Conservation (phyloP, 768 basidiomycete species). For the Clitopilus hobsonii region DNA sequence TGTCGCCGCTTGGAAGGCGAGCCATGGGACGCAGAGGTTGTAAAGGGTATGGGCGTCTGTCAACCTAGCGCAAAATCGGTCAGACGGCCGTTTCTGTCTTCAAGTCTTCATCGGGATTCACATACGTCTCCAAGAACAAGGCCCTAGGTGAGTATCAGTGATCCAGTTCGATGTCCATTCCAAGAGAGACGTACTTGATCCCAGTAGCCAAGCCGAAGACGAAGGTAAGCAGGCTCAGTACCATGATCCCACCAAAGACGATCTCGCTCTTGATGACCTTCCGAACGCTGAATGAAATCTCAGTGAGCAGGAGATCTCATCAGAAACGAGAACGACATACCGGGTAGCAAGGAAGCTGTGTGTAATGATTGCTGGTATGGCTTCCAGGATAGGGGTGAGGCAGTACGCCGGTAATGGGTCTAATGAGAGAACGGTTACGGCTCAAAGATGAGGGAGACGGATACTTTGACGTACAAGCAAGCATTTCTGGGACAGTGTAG, state of each 20-base stretch:
- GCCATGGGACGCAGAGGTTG: not conserved
- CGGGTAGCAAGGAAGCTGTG: not conserved
- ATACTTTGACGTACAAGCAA: not conserved
- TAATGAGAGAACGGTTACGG: not conserved
- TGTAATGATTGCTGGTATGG: not conserved
- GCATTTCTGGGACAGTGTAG: not conserved
- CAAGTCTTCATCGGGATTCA: too few species aligned
- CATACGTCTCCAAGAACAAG: too few species aligned
- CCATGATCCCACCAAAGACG: not conserved
- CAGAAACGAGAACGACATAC: not conserved
- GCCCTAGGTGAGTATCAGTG: too few species aligned
- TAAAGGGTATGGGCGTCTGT: not conserved
- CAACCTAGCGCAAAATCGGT: not conserved
- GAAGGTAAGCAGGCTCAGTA: not conserved
- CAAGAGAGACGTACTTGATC: not conserved
- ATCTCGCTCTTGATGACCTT: not conserved
- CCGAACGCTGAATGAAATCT: not conserved
- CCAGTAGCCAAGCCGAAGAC: not conserved
- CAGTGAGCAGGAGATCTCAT: not conserved
- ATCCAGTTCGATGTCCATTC: too few species aligned
- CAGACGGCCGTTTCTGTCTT: not conserved
- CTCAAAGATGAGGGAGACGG: not conserved
- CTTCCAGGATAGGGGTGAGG: not conserved
- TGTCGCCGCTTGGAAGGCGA: not conserved
- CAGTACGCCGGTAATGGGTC: not conserved